Evolutionary conservation across 257 asterid genomes (phyloP).

Genomic region (Fraxinus pennsylvanica): DNA sequence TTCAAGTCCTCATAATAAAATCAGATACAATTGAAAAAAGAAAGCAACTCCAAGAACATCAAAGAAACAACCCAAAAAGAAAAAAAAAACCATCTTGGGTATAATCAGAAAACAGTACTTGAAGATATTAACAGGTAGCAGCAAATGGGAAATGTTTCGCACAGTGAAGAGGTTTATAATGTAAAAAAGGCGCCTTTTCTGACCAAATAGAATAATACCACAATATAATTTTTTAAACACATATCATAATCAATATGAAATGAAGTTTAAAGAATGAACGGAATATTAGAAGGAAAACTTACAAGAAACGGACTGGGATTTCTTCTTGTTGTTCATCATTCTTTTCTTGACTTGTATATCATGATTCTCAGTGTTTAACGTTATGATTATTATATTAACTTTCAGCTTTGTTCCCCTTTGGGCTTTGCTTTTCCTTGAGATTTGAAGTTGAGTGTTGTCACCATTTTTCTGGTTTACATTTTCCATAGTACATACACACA

Average conservation of each 20-base stretch:
- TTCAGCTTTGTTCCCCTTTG: neutral
- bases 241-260: slow-evolving; percentile 14
- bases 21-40: slow-evolving; percentile 9
- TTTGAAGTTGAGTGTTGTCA: slow-evolving; percentile 35
- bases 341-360: slow-evolving; percentile 32
- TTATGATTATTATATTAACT: neutral
- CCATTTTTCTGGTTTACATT: slow-evolving; percentile 18
- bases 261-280: slow-evolving; percentile 20
- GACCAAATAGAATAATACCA: slow-evolving; percentile 23
- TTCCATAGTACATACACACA: neutral
- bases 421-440: slow-evolving; percentile 10
- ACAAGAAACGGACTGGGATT: slow-evolving; percentile 49
- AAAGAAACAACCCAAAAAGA: slow-evolving; percentile 23
- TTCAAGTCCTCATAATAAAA: neutral
- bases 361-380: neutral
- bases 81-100: slow-evolving; percentile 8
- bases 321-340: slow-evolving; percentile 35
- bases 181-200: slow-evolving; percentile 23
- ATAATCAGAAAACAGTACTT: slow-evolving; percentile 16
- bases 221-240: slow-evolving; percentile 6
- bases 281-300: slow-evolving; percentile 46
- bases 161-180: slow-evolving; percentile 15
- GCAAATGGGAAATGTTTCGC: slow-evolving; percentile 21
- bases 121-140: slow-evolving; percentile 23
- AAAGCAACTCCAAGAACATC: slow-evolving; percentile 20